Evolutionary conservation across 257 asterid species (phyloP), one percentile per base, ranked within the genome.

Genomic region (Leonotis leonurus): DNA sequence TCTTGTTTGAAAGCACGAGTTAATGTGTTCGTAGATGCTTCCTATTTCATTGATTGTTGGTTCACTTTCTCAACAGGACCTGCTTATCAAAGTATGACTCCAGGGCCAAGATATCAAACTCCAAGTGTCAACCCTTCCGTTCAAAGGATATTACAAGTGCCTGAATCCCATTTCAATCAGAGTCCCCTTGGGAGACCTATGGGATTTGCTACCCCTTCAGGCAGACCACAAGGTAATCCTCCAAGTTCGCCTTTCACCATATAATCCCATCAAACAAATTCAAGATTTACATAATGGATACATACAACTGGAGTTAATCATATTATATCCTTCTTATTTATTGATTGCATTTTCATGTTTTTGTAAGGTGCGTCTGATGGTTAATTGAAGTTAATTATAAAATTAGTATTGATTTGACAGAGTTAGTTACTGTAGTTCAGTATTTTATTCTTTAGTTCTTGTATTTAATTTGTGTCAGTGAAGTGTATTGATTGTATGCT

Each of bases 61-160:
- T 22, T 49, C 3, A 4, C 24, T 8, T 49, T 22, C 4, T 12
- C 17, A 49, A 49, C 56, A 49, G 56, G 56, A 12, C 56, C 56
- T 10, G 2, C 54, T 1, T 10, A 48, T 21, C 30, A 48, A 48
- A 21, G n/a, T 48, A 48, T 48, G 30, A 4, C 30, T 21, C 30
- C 30, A 3, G 17, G 54, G n/a, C 74, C 82, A 6, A 60, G 61
- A 33, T 72, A 80, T 77, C 88, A 67, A 40, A 21, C 77, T 61
- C 81, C 77, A 46, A 58, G 68, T 11, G 58, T 45, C 56, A 71
- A 74, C 75, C 43, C 72, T 62, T 76, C 77, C 0, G 77, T 69
- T 25, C 78, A 60, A 57, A 73, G 75, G 36, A 39, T 58, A 12
- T 67, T 50, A 76, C 78, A 68, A 64, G 57, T 33, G 45, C 89